These are phyloP conservation scores for Nitzschia inconspicua DNA, from an alignment of 108 stramenopile species.

Conservation along the genomic window DNA sequence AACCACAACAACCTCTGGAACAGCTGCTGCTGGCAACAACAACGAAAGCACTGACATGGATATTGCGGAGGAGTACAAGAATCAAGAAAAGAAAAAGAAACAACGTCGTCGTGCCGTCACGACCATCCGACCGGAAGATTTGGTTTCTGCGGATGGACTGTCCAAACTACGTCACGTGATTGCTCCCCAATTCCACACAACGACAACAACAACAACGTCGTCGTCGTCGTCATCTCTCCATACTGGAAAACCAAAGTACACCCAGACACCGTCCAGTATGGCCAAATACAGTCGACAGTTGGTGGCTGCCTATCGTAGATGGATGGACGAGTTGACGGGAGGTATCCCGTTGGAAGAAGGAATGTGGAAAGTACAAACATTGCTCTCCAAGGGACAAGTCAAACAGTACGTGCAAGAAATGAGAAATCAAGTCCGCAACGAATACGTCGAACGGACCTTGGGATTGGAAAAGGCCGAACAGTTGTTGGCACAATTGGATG, in stretches of 20 bases:
- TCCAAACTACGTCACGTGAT: conserved; percentile 26
- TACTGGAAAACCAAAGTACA: conserved; percentile 27
- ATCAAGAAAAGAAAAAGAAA: conserved; percentile 27
- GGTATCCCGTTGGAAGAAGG: conserved; percentile 55
- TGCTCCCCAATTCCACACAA: conserved; percentile 15
- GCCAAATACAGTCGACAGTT: conserved; percentile 28
- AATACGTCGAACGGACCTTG: conserved; percentile 55
- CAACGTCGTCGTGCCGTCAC: not conserved
- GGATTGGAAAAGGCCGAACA: conserved; percentile 48
- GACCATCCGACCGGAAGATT: not conserved
- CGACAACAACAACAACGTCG: conserved; percentile 38
- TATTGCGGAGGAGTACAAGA: conserved; percentile 48
- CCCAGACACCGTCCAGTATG: conserved; percentile 36
- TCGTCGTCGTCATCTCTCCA: not conserved
- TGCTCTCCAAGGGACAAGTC: conserved; percentile 48
- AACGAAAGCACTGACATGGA: conserved; percentile 20
- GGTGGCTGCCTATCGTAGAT: conserved; percentile 46
- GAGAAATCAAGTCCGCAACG: conserved; percentile 56
- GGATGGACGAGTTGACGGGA: conserved; percentile 50
- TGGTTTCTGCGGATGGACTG: conserved; percentile 11
- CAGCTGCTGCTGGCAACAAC: conserved; percentile 4
- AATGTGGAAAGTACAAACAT: conserved; percentile 44
- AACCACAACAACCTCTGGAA: conserved; percentile 7
- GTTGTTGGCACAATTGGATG: conserved; percentile 60
- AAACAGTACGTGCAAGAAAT: conserved; percentile 52